Conservation (phyloP, 371 early-diverging fungal species). For the Rhizomucor pusillus region DNA sequence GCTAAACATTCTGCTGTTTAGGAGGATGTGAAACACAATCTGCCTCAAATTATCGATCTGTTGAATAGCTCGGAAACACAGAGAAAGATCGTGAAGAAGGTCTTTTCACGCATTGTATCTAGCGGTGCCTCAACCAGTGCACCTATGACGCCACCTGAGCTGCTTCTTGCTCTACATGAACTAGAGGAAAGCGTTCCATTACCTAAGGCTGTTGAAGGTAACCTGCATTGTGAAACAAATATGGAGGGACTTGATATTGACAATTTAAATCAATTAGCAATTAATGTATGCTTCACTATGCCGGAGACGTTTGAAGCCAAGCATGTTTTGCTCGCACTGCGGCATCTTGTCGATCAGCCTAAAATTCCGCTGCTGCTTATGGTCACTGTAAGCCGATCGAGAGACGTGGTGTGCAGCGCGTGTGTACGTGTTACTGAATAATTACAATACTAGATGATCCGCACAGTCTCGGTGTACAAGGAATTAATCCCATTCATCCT, state of each 20-base stretch:
- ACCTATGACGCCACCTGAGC: constrained; percentile 19
- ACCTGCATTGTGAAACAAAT: neutral
- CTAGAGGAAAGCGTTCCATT: constrained; percentile 29
- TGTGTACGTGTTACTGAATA: neutral
- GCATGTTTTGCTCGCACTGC: constrained; percentile 61
- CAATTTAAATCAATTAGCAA: constrained; percentile 40
- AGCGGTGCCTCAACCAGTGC: constrained; percentile 25
- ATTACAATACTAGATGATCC: constrained; percentile 46
- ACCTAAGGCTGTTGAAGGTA: constrained; percentile 53
- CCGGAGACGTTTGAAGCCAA: constrained; percentile 67
- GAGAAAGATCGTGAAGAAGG: constrained; percentile 56
- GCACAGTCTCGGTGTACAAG: constrained; percentile 62
- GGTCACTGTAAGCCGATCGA: constrained; percentile 56
- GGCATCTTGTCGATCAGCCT: constrained; percentile 61
- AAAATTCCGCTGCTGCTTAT: constrained; percentile 70
- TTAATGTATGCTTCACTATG: constrained; percentile 67
- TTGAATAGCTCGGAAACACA: constrained; percentile 64
- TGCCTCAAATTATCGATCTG: constrained; percentile 63
- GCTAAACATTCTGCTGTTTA: constrained; percentile 17
- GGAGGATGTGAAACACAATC: constrained; percentile 51
- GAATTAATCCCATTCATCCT: constrained; percentile 57
- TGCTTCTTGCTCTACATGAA: constrained; percentile 32
- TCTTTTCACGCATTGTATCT: constrained; percentile 53
- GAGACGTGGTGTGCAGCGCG: too few species aligned
- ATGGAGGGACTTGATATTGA: neutral